phyloP scores from a whole-genome alignment of 345 rosid genomes.

The Brassica incana region DNA sequence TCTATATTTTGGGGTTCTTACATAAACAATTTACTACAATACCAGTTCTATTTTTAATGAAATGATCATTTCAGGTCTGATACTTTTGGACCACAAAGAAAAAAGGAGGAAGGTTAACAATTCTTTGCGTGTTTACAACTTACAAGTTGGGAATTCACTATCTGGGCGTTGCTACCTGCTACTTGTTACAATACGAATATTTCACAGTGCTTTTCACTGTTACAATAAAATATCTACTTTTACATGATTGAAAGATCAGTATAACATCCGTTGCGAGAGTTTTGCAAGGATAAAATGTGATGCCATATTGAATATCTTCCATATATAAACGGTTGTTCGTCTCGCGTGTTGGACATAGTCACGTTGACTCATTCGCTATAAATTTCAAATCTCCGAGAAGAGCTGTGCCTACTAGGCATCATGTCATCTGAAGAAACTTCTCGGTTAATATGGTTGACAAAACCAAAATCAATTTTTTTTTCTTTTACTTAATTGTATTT shows the following conservation, averaged over 20 bases:
- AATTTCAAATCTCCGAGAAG: background rate
- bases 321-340: background rate
- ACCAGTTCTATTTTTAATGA: background rate
- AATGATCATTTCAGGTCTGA: background rate
- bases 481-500: background rate
- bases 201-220: background rate
- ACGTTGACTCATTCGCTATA: constrained; percentile 18
- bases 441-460: constrained; percentile 1
- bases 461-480: background rate
- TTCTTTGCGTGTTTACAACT: background rate
- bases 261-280: background rate
- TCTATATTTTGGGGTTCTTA: background rate
- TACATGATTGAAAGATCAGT: background rate
- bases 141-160: background rate
- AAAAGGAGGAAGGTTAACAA: background rate
- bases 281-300: background rate
- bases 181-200: background rate
- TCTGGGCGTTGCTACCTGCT: background rate
- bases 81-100: background rate
- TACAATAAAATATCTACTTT: background rate
- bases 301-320: background rate
- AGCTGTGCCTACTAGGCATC: background rate
- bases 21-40: background rate
- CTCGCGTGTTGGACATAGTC: constrained; percentile 16
- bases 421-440: background rate